phyloP scores from a whole-genome alignment of 495 filamentous ascomycete genomes.

The Rostrohypoxylon terebratum region DNA sequence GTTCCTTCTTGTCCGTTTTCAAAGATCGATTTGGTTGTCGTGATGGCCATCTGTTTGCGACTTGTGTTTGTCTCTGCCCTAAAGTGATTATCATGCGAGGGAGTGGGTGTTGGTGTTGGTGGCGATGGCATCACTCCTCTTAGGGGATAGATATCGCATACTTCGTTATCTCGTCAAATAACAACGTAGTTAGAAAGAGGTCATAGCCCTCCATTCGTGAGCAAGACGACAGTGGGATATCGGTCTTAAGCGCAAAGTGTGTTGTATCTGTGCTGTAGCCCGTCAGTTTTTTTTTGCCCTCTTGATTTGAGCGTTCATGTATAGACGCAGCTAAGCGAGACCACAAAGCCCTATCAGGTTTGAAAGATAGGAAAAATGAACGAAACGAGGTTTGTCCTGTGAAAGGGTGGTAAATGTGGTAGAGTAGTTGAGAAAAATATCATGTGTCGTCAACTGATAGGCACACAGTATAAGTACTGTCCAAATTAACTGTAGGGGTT shows the following conservation, averaged over 20 bases:
- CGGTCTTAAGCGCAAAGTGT: not conserved
- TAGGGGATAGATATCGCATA: not conserved
- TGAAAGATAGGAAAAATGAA: not conserved
- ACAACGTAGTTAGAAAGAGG: not conserved
- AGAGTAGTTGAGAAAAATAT: not conserved
- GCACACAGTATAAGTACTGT: slow-evolving; percentile 22
- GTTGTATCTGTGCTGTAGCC: not conserved
- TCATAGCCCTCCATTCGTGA: not conserved
- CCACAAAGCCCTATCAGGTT: not conserved
- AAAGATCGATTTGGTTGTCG: slow-evolving; percentile 13
- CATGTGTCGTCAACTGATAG: not conserved
- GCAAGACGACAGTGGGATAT: not conserved
- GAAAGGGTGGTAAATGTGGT: not conserved
- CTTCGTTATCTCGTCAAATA: not conserved
- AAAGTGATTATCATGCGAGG: not conserved
- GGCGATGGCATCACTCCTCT: not conserved
- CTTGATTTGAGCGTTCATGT: not conserved
- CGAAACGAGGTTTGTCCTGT: not conserved
- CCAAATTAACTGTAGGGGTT: not conserved
- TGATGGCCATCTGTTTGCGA: slow-evolving; percentile 12
- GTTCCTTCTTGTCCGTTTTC: not conserved
- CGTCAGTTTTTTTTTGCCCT: not conserved
- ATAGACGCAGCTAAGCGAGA: not conserved
- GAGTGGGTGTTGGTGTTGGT: not conserved
- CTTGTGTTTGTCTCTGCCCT: not conserved